These are phyloP conservation scores for Grosmannia serpens DNA, from an alignment of 2,329 filamentous ascomycete genomes.

Conservation along the genomic window DNA sequence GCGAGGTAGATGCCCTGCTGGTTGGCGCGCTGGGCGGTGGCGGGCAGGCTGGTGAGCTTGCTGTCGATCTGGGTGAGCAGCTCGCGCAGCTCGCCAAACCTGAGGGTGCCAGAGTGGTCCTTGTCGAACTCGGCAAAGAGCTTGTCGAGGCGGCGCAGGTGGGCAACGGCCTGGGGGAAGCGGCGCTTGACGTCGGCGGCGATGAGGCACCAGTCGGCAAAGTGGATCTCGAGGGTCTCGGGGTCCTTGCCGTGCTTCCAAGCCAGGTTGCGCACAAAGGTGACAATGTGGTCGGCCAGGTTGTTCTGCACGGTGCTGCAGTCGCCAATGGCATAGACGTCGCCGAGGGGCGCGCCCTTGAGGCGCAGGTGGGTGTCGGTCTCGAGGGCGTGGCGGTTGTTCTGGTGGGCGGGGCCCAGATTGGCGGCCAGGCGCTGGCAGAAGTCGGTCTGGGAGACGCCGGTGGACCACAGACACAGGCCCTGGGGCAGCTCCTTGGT, in stretches of 20 bases:
- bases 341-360: conserved; percentile 77
- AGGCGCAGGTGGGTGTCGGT: conserved; percentile 89
- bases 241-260: conserved; percentile 90
- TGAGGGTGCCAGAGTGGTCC: conserved; percentile 83
- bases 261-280: conserved; percentile 77
- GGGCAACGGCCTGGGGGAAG: conserved; percentile 81
- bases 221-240: conserved; percentile 74
- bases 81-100: conserved; percentile 84
- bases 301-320: conserved; percentile 98
- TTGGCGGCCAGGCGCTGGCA: conserved; percentile 66
- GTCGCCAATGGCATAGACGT: conserved; percentile 94
- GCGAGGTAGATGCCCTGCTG: conserved; percentile 92
- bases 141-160: conserved; percentile 79
- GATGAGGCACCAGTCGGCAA: conserved; percentile 77
- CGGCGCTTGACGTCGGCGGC: conserved; percentile 74
- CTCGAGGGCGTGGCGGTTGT: conserved; percentile 82
- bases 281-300: conserved; percentile 78
- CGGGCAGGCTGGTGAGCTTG: conserved; percentile 87
- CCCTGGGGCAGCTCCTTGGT: conserved; percentile 91
- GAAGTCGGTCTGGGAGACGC: conserved; percentile 77
- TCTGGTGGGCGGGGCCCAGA: conserved; percentile 58
- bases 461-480: conserved; percentile 96
- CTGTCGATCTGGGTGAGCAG: conserved; percentile 85
- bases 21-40: conserved; percentile 90
- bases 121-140: conserved; percentile 89